These are phyloP conservation scores for Salvia splendens DNA, from an alignment of 257 asterid genomes.

Conservation along the genomic window DNA sequence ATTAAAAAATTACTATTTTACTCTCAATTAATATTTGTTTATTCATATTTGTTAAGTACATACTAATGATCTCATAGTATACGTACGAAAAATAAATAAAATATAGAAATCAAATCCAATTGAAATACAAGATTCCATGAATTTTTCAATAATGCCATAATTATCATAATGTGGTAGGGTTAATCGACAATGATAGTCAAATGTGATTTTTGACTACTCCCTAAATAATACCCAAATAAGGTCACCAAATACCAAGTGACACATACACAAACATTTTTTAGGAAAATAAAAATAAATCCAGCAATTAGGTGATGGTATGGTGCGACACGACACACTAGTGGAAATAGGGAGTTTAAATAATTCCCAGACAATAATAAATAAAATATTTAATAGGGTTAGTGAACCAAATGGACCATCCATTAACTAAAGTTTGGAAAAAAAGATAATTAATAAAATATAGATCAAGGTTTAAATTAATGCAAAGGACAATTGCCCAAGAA, in stretches of 20 bases:
- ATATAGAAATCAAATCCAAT: not conserved
- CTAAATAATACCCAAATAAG: slow-evolving; percentile 38
- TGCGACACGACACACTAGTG: slow-evolving; percentile 24
- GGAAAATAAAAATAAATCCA: not conserved
- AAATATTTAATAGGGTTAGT: slow-evolving; percentile 41
- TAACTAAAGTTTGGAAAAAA: slow-evolving; percentile 42
- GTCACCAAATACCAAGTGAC: slow-evolving; percentile 48
- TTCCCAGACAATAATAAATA: not conserved
- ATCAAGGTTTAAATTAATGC: slow-evolving; percentile 5
- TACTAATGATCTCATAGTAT: not conserved
- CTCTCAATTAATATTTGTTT: too few species aligned
- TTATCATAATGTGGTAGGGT: slow-evolving; percentile 54
- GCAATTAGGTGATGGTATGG: slow-evolving; percentile 44
- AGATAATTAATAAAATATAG: not conserved
- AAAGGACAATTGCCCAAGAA: slow-evolving; percentile 26
- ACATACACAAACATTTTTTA: slow-evolving; percentile 17
- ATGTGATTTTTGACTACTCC: slow-evolving; percentile 44
- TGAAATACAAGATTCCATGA: slow-evolving; percentile 20
- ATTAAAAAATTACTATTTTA: not conserved
- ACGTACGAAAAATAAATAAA: not conserved
- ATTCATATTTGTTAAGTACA: not conserved
- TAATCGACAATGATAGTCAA: slow-evolving; percentile 70
- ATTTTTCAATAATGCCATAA: not conserved
- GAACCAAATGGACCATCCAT: slow-evolving; percentile 58
- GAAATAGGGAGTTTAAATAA: slow-evolving; percentile 30